Base-by-base conservation (phyloP, 257 asterid genomes). In the Solanum pinnatisectum region DNA sequence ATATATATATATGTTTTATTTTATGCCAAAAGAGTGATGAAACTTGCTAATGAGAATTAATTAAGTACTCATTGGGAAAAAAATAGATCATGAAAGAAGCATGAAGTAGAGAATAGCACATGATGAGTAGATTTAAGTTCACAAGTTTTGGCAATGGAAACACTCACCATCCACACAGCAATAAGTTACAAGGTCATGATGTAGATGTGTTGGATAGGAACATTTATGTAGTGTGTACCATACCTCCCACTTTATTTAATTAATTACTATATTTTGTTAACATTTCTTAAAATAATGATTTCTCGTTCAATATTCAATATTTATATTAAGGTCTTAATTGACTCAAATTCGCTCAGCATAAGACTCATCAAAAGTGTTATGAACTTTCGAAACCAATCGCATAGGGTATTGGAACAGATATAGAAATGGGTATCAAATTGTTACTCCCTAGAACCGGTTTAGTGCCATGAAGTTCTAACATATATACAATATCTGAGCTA, bases 161-260 rank as follows among this genome's bases (percentile, higher is more conserved):
- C 85, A 36, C 88, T 95, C 95, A 67, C 87, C 67, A 89, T 95
- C 95, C 59, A 84, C 90, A 92, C 98, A 94, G 95, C 98, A 88
- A 93, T 93, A 84, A 92, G 88, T 89, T 88, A 90, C 90, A 73
- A 91, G 94, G 95, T 89, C 85, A 67, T 81, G 94, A 92, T 89
- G 90, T 87, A 63, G 95, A 92, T 89, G 88, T 86, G 96, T 68
- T 90, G 90, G 91, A 92, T 87, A 89, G 95, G 90, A 89, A 87
- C 92, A 93, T 91, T 93, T 92, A 92, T 89, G 91, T 88, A 85
- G 27, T 79, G 71, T 73, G 25, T n/a, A 59, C 56, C 56, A 87
- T 79, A 79, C 67, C 84, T 18, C 60, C 16, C 32, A 70, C 33
- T 30, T 77, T 25, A 25, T 4, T n/a, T 65, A 65, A 25, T n/a